Evolutionary conservation across 768 basidiomycete species (phyloP), one percentile per base, ranked within the genome.

Genomic region (Mycena rebaudengoi): DNA sequence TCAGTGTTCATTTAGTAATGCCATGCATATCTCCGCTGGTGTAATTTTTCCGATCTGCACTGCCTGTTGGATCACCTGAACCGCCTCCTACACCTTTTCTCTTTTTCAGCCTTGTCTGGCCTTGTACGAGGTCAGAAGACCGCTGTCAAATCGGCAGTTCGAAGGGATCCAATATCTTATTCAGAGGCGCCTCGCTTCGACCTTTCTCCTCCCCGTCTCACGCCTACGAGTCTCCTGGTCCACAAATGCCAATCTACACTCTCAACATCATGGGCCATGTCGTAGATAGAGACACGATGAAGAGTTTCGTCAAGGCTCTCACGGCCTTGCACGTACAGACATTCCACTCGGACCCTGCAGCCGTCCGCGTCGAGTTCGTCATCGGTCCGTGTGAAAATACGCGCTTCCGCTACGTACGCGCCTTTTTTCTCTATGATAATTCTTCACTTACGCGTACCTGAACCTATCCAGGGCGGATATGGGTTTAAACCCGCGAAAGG

Each of bases 321-420:
- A 28, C 51, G 26, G 51, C 51, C 25, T 40, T 52, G 51, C 51
- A 52, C 37, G 51, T 26, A 52, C 16, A 52, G 51, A 52, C 51
- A 52, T 52, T 52, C 37, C 51, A 52, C 26, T 52, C 51, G 25
- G 51, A 52, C 51, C 51, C 51, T 26, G 51, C 51, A 40, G 51
- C 51, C 51, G 51, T 52, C 23, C 51, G 37, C 35, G 51, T 52
- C 51, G 51, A 52, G 14, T 52, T 52, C 51, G 51, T 51, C 33
- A 51, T 51, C 35, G 35, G 21, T 2, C 33, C 50, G 50, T 16
- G 7, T 20, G 37, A 51, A 37, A 20, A 14, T 21, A 51, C 32
- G 50, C 50, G 32, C 7, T 51, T 26, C 20, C 35, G 51, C 51
- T 52, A 52, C 35, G 51, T 52, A 39, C 35, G 51, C 29, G 25